These are phyloP conservation scores for Fusarium bactridioides DNA, from an alignment of 2,329 filamentous ascomycete species.

Conservation along the genomic window DNA sequence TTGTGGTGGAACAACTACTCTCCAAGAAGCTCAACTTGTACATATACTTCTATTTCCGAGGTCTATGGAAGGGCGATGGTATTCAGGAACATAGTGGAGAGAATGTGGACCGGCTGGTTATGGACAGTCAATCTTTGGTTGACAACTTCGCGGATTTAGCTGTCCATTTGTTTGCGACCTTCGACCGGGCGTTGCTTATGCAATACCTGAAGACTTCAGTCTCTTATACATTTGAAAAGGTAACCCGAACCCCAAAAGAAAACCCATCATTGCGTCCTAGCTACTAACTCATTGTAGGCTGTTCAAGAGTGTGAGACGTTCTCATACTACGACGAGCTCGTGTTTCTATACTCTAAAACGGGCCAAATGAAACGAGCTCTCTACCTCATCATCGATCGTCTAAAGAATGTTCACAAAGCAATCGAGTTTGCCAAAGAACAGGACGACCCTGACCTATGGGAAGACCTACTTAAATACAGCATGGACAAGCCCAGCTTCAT, in stretches of 20 bases:
- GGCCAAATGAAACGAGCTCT: conserved; percentile 92
- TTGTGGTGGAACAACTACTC: conserved; percentile 81
- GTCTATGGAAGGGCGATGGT: conserved; percentile 81
- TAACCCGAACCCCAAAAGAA: conserved; percentile 33
- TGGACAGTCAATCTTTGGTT: conserved; percentile 73
- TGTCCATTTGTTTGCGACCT: conserved; percentile 84
- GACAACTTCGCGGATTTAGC: conserved; percentile 89
- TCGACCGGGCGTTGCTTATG: conserved; percentile 82
- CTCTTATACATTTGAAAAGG: conserved; percentile 85
- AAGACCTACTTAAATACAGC: conserved; percentile 90
- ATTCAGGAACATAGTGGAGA: conserved; percentile 63
- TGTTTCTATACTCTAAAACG: conserved; percentile 93
- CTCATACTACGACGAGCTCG: conserved; percentile 89
- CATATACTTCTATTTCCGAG: conserved; percentile 89
- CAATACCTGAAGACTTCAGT: conserved; percentile 86
- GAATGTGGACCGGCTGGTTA: conserved; percentile 63
- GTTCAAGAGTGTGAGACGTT: conserved; percentile 80
- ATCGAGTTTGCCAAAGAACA: conserved; percentile 96
- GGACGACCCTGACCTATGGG: conserved; percentile 91
- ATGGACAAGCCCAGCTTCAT: conserved; percentile 99
- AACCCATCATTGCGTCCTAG: neutral
- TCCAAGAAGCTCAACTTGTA: conserved; percentile 74
- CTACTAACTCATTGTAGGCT: conserved; percentile 53
- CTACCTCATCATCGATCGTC: conserved; percentile 91
- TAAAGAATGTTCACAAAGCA: conserved; percentile 89